phyloP scores from a whole-genome alignment of 2,329 filamentous ascomycete genomes.

The Alternaria angustiovoidea region DNA sequence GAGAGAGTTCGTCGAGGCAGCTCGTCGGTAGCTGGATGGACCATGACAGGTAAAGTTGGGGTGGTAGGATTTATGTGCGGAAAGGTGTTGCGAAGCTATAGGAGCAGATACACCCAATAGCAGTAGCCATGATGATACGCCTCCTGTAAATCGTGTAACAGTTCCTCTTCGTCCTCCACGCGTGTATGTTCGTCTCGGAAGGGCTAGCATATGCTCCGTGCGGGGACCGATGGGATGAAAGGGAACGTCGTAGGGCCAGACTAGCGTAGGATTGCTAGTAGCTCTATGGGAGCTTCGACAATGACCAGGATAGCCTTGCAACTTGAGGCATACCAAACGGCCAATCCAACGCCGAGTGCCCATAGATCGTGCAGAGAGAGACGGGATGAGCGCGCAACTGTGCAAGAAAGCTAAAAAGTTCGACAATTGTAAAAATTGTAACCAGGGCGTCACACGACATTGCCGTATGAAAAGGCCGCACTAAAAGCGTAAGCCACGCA shows the following conservation, averaged over 20 bases:
- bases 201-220: constrained; percentile 5
- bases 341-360: not conserved
- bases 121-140: constrained; percentile 7
- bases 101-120: not conserved
- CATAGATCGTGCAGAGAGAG: not conserved
- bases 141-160: constrained; percentile 2
- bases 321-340: not conserved
- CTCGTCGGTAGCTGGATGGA: not conserved
- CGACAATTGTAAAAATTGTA: not conserved
- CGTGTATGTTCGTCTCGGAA: constrained; percentile 1
- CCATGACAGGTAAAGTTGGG: not conserved
- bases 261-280: not conserved
- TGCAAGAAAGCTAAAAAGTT: not conserved
- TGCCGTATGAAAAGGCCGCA: not conserved
- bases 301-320: not conserved
- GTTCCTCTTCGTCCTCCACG: not conserved
- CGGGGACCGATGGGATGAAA: not conserved
- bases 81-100: not conserved
- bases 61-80: constrained; percentile 3
- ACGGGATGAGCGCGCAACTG: constrained; percentile 1
- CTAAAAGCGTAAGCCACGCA: not conserved
- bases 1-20: not conserved
- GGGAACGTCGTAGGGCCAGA: not conserved
- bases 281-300: constrained; percentile 1
- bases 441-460: not conserved